These are phyloP conservation scores for Cruciata laevipes DNA, from an alignment of 257 asterid genomes.

Conservation along the genomic window DNA sequence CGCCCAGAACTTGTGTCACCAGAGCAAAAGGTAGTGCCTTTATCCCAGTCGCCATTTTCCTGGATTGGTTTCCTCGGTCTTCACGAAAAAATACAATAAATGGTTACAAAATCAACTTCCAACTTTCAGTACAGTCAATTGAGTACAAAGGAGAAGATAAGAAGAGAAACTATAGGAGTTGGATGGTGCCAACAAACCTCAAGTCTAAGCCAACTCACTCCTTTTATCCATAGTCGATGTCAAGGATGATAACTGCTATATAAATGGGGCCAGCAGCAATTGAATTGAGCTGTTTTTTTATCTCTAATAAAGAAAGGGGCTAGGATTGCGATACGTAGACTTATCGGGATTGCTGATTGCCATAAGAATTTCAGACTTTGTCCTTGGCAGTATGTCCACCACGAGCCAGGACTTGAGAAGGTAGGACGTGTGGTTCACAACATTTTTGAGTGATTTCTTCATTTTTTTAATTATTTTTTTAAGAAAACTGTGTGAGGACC, in stretches of 20 bases:
- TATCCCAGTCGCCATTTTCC: constrained; percentile 54
- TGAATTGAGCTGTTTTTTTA: not conserved
- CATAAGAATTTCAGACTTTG: not conserved
- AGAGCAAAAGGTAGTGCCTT: constrained; percentile 58
- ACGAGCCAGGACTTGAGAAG: not conserved
- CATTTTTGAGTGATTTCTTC: too few relatives aligned
- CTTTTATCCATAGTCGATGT: not conserved
- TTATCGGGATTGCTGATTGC: not conserved
- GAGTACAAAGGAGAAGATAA: not conserved
- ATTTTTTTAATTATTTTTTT: too few relatives aligned
- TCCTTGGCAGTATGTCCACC: not conserved
- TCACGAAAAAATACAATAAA: not conserved
- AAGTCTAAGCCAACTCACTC: not conserved
- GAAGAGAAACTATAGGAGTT: not conserved
- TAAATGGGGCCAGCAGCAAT: not conserved
- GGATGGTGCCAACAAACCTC: not conserved
- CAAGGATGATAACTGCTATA: not conserved
- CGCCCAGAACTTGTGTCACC: constrained; percentile 61
- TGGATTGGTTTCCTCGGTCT: not conserved
- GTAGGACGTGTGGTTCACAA: not conserved
- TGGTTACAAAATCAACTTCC: not conserved
- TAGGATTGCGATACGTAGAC: not conserved
- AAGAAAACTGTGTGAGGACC: not conserved
- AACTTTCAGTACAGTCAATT: not conserved
- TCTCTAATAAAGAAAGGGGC: not conserved